A percentile compares a stretch with the other conserved stretches of the same genome.
phyloP scores from a whole-genome alignment of 805 yeast genomes.

The Wickerhamomyces chaumierensis region DNA sequence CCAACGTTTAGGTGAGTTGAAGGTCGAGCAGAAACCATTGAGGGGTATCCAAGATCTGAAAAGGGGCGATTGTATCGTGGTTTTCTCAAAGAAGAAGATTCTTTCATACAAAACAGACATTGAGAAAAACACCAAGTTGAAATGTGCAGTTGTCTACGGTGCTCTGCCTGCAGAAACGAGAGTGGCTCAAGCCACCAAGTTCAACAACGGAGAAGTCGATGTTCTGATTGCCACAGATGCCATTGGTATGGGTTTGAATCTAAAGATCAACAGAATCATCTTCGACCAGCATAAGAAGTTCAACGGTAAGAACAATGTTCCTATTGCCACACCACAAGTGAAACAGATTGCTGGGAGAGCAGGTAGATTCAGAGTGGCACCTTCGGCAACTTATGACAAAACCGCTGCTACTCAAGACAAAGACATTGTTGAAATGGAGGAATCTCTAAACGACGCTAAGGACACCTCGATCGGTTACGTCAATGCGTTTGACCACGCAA shows the following conservation, averaged over 20 bases:
- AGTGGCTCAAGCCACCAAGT: constrained; percentile 66
- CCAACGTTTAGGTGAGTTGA: constrained; percentile 62
- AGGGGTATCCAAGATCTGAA: constrained; percentile 27
- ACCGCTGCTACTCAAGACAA: no score
- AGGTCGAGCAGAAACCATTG: constrained; percentile 35
- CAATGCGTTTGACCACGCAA: constrained; percentile 36
- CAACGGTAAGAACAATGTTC: constrained; percentile 43
- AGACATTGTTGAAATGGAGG: constrained; percentile 2
- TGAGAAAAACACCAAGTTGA: constrained; percentile 47
- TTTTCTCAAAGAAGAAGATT: constrained; percentile 69
- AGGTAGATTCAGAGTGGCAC: constrained; percentile 54
- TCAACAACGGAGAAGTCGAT: constrained; percentile 72
- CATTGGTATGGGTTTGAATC: constrained; percentile 92
- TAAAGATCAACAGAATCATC: constrained; percentile 71
- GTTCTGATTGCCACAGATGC: constrained; percentile 94
- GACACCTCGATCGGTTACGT: constrained; percentile 34
- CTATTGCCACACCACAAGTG: constrained; percentile 51
- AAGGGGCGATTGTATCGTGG: constrained; percentile 83
- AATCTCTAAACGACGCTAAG: constrained; percentile 4
- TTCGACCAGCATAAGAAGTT: constrained; percentile 62
- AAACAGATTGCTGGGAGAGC: constrained; percentile 97
- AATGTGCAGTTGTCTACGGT: constrained; percentile 88
- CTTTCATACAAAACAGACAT: constrained; percentile 57
- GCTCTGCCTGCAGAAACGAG: constrained; percentile 94
- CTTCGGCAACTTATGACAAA: constrained; percentile 8